Base-by-base conservation (phyloP, 768 basidiomycete genomes). In the Trametopsis cervina region DNA sequence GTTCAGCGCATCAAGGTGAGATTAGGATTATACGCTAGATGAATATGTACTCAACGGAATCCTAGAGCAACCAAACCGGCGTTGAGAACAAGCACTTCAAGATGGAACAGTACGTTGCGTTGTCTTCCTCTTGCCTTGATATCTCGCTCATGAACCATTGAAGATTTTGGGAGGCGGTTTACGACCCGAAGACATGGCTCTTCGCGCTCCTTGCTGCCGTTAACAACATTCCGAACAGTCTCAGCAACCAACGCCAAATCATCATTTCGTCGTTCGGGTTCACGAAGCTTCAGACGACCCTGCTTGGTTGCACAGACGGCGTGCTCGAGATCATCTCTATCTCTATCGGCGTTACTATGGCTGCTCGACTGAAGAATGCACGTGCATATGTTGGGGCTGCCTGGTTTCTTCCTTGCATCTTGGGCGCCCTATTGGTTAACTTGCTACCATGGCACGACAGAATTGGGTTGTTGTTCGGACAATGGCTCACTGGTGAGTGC, bases 11-110 rank as follows among this genome's bases (percentile, higher is more conserved):
- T 89, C 60, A 78, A 76, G 61, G 72, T 69, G 41, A n/a, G n/a
- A n/a, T n/a, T n/a, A n/a, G n/a, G n/a, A n/a, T n/a, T n/a, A n/a
- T n/a, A n/a, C n/a, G n/a, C n/a, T n/a, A n/a, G n/a, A n/a, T n/a
- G n/a, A n/a, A n/a, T n/a, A n/a, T n/a, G n/a, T n/a, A n/a, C n/a
- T n/a, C n/a, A n/a, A n/a, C n/a, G n/a, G n/a, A n/a, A n/a, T n/a
- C n/a, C n/a, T n/a, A n/a, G n/a, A n/a, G n/a, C n/a, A 88, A 89
- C 61, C 85, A 87, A 63, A 67, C 82, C 15, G 85, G 87, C 45
- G 70, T 86, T n/a, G 87, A 88, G 64, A 89, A 87, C 63, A 89
- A 89, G 60, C 70, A 68, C 37, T 89, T 82, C 78, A 89, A 89
- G 66, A 68, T 62, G 41, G 76, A 84, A 29, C 87, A 89, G 85